Evolutionary conservation across 176 grass and related monocot species (phyloP), one percentile per base, ranked within the genome.

Genomic region (Avena eriantha): DNA sequence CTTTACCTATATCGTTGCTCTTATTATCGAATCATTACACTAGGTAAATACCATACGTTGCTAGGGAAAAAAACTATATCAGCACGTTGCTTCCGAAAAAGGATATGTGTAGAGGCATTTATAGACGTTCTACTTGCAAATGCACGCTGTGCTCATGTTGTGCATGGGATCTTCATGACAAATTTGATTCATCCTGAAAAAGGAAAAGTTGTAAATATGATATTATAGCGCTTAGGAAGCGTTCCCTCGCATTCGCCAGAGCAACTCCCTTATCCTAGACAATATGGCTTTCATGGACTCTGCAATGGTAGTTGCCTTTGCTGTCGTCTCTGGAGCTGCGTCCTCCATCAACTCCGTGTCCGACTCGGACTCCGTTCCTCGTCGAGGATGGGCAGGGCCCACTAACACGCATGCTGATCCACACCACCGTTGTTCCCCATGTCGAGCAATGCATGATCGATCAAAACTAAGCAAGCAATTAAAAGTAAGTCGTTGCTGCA

Each of bases 51-150:
- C 13, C 1, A 0, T 46, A 49, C 26, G 59, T 63, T 65, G 12
- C 24, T 31, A 31, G 4, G 24, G 61, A 0, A 31, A 31, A 14
- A 15, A 65, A 31, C 23, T 26, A 63, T 60, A 23, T 12, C 10
- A 23, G 59, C 22, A 63, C 14, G 59, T 26, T 63, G 22, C 61
- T 65, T 65, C 4, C 4, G 12, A 5, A 65, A 60, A 65, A 65
- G 26, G 4, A 26, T n/a, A 24, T 24, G 0, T 60, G 58, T 60
- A 23, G n/a, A 63, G 23, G 2, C 22, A 26, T 63, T n/a, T 63
- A 63, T 26, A 63, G 60, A 63, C 60, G 60, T 26, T 63, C 23
- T 26, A 63, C 23, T 63, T 63, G 61, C 61, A 65, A 65, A 65
- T 65, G 23, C 23, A 65, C 12, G 24, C 61, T 4, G 1, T 65